Percentiles rank a stretch among this genome's conserved stretches.
Conservation (phyloP, 164 flowering plant species). For the Aristolochia fimbriata region DNA sequence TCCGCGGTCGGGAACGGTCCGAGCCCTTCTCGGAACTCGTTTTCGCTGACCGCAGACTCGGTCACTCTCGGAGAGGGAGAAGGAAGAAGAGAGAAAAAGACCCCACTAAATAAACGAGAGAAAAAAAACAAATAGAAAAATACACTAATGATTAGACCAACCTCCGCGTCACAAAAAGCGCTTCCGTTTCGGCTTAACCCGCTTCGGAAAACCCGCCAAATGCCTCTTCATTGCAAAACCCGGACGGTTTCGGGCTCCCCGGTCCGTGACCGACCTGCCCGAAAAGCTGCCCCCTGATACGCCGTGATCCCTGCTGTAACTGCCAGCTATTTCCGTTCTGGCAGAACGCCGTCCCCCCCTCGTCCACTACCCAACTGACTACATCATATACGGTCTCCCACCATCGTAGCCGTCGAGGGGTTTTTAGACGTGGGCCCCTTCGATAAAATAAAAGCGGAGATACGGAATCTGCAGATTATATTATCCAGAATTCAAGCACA, state of each 20-base stretch:
- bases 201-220: neutral
- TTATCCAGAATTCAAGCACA: no score
- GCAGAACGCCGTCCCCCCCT: constrained; percentile 1
- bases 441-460: no score
- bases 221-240: constrained; percentile 1
- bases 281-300: constrained; percentile 6
- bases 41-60: constrained; percentile 13
- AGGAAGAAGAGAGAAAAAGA: no score
- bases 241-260: constrained; percentile 4
- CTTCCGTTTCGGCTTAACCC: neutral
- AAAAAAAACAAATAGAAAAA: neutral
- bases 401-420: no score
- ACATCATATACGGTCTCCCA: no score
- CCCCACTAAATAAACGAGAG: no score
- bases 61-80: no score
- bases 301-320: constrained; percentile 30
- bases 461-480: no score
- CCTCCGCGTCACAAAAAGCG: constrained; percentile 29
- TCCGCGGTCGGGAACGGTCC: no score
- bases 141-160: constrained; percentile 42
- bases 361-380: no score
- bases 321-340: constrained; percentile 35
- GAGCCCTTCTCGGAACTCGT: no score
- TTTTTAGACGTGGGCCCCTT: no score
- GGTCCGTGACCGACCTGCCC: neutral